Conservation (phyloP, 2,329 filamentous ascomycete genomes). For the Periconia sp. region DNA sequence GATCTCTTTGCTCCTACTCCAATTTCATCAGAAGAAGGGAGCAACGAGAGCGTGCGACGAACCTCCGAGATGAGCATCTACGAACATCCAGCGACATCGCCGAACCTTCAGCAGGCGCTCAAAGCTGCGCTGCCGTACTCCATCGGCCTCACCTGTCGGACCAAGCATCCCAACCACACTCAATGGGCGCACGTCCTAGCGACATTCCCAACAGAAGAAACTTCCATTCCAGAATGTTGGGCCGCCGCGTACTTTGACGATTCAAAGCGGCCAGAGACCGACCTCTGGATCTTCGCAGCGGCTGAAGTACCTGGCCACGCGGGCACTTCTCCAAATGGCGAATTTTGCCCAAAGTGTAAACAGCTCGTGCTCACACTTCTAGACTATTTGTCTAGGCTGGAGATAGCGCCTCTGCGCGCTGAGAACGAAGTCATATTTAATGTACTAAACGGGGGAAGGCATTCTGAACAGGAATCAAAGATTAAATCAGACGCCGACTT, state of each 20-base stretch:
- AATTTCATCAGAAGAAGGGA: too few species aligned
- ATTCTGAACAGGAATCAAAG: conserved; percentile 28
- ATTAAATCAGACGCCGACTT: conserved; percentile 22
- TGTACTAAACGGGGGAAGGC: conserved; percentile 23
- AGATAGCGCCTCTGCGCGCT: conserved; percentile 27
- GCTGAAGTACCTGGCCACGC: conserved; percentile 28
- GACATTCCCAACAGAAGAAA: conserved; percentile 38
- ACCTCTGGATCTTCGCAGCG: conserved; percentile 61
- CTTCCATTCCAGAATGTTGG: conserved; percentile 45
- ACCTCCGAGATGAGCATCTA: too few species aligned
- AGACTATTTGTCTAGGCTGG: conserved; percentile 29
- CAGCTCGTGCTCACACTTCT: conserved; percentile 32
- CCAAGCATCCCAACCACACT: conserved; percentile 59
- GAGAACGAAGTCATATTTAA: conserved; percentile 27
- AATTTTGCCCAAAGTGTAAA: conserved; percentile 28
- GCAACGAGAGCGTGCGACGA: too few species aligned
- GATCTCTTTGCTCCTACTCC: too few species aligned
- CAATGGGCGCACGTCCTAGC: conserved; percentile 36
- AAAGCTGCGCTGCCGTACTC: conserved; percentile 58
- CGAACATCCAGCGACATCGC: conserved; percentile 42
- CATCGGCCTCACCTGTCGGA: conserved; percentile 62
- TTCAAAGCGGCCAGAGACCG: conserved; percentile 62
- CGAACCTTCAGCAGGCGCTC: conserved; percentile 55
- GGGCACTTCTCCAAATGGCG: neutral
- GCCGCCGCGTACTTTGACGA: conserved; percentile 65